Conservation (phyloP, 2,329 filamentous ascomycete species). For the Colletotrichum godetiae region DNA sequence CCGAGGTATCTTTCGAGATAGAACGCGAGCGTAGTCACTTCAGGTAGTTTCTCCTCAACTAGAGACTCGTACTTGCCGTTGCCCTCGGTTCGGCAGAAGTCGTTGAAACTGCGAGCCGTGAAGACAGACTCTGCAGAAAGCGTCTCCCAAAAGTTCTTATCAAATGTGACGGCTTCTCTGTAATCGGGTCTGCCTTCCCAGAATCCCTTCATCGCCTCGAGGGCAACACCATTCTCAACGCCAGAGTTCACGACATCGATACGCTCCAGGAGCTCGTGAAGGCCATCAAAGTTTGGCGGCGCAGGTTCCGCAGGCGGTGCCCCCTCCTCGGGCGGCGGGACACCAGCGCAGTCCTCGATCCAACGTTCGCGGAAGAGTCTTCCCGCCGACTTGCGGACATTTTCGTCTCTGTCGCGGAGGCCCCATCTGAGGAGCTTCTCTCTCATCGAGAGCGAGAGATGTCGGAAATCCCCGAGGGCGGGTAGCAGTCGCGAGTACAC, state of each 20-base stretch:
- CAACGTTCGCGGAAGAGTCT: slow-evolving; percentile 94
- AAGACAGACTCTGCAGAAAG: slow-evolving; percentile 89
- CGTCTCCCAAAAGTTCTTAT: slow-evolving; percentile 83
- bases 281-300: slow-evolving; percentile 80
- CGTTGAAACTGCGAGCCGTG: slow-evolving; percentile 91
- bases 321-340: slow-evolving; percentile 68
- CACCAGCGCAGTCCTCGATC: slow-evolving; percentile 93
- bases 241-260: slow-evolving; percentile 94
- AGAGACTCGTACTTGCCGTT: slow-evolving; percentile 80
- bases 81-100: slow-evolving; percentile 83
- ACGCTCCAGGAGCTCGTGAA: slow-evolving; percentile 91
- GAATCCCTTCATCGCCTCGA: slow-evolving; percentile 95
- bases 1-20: slow-evolving; percentile 85
- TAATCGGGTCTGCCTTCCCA: slow-evolving; percentile 94
- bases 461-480: slow-evolving; percentile 91
- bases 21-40: slow-evolving; percentile 91
- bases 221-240: slow-evolving; percentile 87
- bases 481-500: slow-evolving; percentile 90
- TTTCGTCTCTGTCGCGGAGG: slow-evolving; percentile 91
- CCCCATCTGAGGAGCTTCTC: slow-evolving; percentile 97
- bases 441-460: slow-evolving; percentile 91
- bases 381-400: slow-evolving; percentile 90
- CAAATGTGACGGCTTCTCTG: slow-evolving; percentile 76
- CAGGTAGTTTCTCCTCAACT: slow-evolving; percentile 92
- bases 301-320: slow-evolving; percentile 67